These are phyloP conservation scores for Calonectria pseudoreteaudii DNA, from an alignment of 2,329 filamentous ascomycete species.

Conservation along the genomic window DNA sequence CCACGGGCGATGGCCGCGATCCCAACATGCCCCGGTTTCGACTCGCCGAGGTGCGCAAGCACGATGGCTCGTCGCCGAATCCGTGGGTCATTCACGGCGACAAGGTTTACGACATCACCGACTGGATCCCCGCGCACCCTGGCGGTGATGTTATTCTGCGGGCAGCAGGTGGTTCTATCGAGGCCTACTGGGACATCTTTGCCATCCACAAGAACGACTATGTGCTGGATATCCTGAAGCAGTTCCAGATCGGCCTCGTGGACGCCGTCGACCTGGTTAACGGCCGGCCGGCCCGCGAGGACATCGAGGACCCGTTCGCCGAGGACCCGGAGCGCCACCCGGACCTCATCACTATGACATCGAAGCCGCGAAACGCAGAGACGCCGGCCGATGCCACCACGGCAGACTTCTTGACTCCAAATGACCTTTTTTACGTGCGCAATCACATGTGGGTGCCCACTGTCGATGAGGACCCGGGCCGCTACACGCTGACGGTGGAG, in stretches of 20 bases:
- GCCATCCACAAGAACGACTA: constrained; percentile 75
- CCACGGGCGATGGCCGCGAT: constrained; percentile 46
- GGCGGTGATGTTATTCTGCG: constrained; percentile 76
- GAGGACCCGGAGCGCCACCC: constrained; percentile 65
- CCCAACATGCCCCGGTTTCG: constrained; percentile 61
- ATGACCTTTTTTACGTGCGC: constrained; percentile 68
- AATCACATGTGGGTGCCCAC: constrained; percentile 74
- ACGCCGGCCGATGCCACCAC: constrained; percentile 63
- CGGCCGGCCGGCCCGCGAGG: constrained; percentile 63
- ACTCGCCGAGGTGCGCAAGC: constrained; percentile 63
- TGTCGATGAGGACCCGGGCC: constrained; percentile 50
- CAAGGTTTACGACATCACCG: constrained; percentile 78
- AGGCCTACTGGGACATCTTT: constrained; percentile 79
- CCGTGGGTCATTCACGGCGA: constrained; percentile 75
- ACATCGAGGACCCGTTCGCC: constrained; percentile 71
- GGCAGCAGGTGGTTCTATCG: constrained; percentile 73
- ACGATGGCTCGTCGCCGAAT: constrained; percentile 62
- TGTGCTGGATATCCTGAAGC: constrained; percentile 73
- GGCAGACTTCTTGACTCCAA: constrained; percentile 65
- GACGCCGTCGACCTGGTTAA: constrained; percentile 69
- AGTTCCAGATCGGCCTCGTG: constrained; percentile 73
- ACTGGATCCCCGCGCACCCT: constrained; percentile 74
- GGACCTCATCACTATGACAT: constrained; percentile 62
- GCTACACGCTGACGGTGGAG: constrained; percentile 65
- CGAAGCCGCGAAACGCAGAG: constrained; percentile 72